Evolutionary conservation across 179 eudicot species (phyloP).

Genomic region (Amaranthus tricolor): DNA sequence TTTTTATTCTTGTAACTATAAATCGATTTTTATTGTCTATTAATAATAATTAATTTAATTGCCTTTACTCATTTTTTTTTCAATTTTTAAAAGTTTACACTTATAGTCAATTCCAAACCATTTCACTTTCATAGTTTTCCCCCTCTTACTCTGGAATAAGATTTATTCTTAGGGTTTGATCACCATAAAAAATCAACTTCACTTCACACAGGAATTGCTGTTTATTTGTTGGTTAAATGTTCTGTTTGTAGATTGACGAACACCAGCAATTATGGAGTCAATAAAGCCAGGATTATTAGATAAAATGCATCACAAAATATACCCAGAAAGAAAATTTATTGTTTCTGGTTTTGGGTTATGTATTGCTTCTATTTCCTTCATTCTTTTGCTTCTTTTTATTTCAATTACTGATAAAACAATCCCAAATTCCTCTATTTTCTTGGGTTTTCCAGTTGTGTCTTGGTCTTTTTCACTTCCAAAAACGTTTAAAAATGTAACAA

Average conservation of each 20-base stretch:
- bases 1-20: no score
- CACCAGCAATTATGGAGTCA: constrained; percentile 37
- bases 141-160: constrained; percentile 9
- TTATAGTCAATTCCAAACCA: constrained; percentile 9
- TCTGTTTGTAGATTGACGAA: constrained; percentile 23
- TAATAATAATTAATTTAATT: no score
- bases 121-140: constrained; percentile 15
- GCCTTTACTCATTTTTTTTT: no score
- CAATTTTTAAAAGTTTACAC: background rate
- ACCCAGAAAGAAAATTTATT: constrained; percentile 38
- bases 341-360: constrained; percentile 53
- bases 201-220: background rate
- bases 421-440: constrained; percentile 12
- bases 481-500: constrained; percentile 21
- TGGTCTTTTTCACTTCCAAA: constrained; percentile 37
- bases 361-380: constrained; percentile 33
- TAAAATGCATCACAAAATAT: constrained; percentile 35
- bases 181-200: background rate
- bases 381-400: constrained; percentile 35
- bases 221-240: constrained; percentile 18
- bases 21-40: no score
- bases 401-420: constrained; percentile 30
- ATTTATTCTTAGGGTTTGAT: constrained; percentile 8
- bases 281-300: constrained; percentile 37
- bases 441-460: constrained; percentile 27